These are phyloP conservation scores for Suhomyces anneliseae DNA, from an alignment of 1,139 yeast genomes.

Conservation along the genomic window DNA sequence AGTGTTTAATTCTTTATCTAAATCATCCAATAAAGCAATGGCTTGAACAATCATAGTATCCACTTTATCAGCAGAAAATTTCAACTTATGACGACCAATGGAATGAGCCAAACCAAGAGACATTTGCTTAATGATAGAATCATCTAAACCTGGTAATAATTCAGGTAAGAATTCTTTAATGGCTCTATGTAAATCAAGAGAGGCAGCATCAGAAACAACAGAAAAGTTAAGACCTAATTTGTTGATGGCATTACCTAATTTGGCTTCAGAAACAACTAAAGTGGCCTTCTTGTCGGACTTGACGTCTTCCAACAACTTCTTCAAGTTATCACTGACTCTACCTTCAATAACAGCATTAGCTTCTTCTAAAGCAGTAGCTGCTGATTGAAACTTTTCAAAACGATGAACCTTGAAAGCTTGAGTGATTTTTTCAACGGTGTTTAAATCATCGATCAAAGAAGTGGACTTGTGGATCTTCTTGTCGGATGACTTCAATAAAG, in stretches of 20 bases:
- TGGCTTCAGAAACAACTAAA: constrained; percentile 90
- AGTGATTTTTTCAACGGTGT: constrained; percentile 79
- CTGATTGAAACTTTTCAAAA: constrained; percentile 90
- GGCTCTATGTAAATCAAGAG: constrained; percentile 92
- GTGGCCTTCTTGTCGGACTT: constrained; percentile 89
- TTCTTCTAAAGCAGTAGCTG: constrained; percentile 95
- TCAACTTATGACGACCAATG: constrained; percentile 94
- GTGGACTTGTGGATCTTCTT: constrained; percentile 92
- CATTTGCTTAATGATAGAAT: constrained; percentile 85
- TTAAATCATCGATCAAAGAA: constrained; percentile 70
- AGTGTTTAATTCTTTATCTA: constrained; percentile 96
- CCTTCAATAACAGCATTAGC: constrained; percentile 92
- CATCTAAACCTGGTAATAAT: constrained; percentile 89
- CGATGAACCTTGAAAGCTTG: constrained; percentile 87
- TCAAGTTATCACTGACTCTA: constrained; percentile 82
- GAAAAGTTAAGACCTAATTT: constrained; percentile 86
- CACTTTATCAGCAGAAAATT: constrained; percentile 96
- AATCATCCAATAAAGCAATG: constrained; percentile 91
- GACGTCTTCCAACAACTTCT: constrained; percentile 72
- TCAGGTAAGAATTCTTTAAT: constrained; percentile 93
- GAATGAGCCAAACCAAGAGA: constrained; percentile 97
- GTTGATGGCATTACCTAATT: constrained; percentile 94
- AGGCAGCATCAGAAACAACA: constrained; percentile 92
- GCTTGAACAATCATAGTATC: constrained; percentile 99
- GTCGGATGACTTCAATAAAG: constrained; percentile 94